A percentile compares a stretch with the other conserved stretches of the same genome.
Conservation (phyloP, 805 yeast species). For the Zygosaccharomyces rouxii region DNA sequence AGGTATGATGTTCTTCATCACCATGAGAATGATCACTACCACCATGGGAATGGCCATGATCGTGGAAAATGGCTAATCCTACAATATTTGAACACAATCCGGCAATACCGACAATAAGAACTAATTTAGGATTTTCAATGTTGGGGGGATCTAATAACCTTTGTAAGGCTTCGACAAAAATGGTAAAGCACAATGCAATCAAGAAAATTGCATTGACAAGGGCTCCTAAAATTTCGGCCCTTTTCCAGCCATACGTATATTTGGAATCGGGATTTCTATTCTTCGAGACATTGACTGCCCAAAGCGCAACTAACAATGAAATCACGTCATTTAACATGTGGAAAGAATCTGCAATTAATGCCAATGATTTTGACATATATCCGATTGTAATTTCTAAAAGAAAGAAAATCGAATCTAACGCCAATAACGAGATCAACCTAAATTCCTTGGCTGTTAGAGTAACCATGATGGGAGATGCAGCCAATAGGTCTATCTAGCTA, state of each 20-base stretch:
- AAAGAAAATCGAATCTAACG: slow-evolving; percentile 77
- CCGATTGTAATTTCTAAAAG: slow-evolving; percentile 80
- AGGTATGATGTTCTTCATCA: slow-evolving; percentile 11
- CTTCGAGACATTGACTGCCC: slow-evolving; percentile 94
- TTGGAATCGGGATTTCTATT: slow-evolving; percentile 76
- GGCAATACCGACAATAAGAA: slow-evolving; percentile 73
- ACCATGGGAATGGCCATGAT: slow-evolving; percentile 59
- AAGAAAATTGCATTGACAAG: slow-evolving; percentile 88
- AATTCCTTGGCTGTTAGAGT: slow-evolving; percentile 50
- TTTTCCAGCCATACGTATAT: slow-evolving; percentile 96
- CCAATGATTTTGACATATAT: slow-evolving; percentile 88
- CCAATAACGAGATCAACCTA: slow-evolving; percentile 66
- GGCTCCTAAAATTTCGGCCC: slow-evolving; percentile 96
- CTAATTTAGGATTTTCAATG: slow-evolving; percentile 76
- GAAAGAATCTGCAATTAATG: slow-evolving; percentile 92
- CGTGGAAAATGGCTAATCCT: slow-evolving; percentile 86
- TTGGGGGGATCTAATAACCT: slow-evolving; percentile 77
- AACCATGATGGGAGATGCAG: background rate
- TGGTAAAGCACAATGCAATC: slow-evolving; percentile 87
- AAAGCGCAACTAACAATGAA: slow-evolving; percentile 81
- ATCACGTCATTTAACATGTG: slow-evolving; percentile 96
- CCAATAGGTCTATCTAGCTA: too few relatives aligned
- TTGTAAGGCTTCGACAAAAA: slow-evolving; percentile 88
- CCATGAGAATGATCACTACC: slow-evolving; percentile 35
- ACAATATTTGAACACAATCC: slow-evolving; percentile 79